Conservation (phyloP, 2,329 filamentous ascomycete species). For the Sarocladium brachiariae region DNA sequence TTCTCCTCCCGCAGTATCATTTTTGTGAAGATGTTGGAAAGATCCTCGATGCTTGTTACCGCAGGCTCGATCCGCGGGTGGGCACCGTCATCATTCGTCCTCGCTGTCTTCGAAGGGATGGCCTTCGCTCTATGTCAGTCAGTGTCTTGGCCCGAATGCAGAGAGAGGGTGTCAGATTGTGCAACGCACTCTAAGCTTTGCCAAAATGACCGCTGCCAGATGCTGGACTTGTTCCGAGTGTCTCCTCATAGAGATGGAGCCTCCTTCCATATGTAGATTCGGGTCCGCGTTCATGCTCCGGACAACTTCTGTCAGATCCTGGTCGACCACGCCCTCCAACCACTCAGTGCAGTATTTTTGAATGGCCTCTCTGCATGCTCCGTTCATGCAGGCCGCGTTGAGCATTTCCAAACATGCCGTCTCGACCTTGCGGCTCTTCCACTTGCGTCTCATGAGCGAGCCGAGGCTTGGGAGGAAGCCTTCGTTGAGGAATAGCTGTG, state of each 20-base stretch:
- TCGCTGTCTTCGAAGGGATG: constrained; percentile 37
- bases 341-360: constrained; percentile 79
- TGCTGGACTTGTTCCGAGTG: constrained; percentile 58
- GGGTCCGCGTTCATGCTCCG: constrained; percentile 44
- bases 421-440: constrained; percentile 81
- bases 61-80: constrained; percentile 43
- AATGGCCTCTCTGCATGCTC: constrained; percentile 74
- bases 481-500: constrained; percentile 78
- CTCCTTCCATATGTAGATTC: constrained; percentile 51
- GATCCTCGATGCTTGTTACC: constrained; percentile 57
- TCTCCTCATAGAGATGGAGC: constrained; percentile 52
- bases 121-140: constrained; percentile 49
- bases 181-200: constrained; percentile 56
- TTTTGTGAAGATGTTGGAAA: constrained; percentile 56
- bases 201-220: constrained; percentile 66
- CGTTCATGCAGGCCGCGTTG: constrained; percentile 84
- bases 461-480: constrained; percentile 76
- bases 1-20: constrained; percentile 57
- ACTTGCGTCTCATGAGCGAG: constrained; percentile 68
- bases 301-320: constrained; percentile 53
- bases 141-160: constrained; percentile 15
- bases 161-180: background rate
- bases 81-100: constrained; percentile 29
- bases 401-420: constrained; percentile 82
- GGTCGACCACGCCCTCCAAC: constrained; percentile 76